Conservation (phyloP, 2,329 filamentous ascomycete species). For the Phialophora macrospora region DNA sequence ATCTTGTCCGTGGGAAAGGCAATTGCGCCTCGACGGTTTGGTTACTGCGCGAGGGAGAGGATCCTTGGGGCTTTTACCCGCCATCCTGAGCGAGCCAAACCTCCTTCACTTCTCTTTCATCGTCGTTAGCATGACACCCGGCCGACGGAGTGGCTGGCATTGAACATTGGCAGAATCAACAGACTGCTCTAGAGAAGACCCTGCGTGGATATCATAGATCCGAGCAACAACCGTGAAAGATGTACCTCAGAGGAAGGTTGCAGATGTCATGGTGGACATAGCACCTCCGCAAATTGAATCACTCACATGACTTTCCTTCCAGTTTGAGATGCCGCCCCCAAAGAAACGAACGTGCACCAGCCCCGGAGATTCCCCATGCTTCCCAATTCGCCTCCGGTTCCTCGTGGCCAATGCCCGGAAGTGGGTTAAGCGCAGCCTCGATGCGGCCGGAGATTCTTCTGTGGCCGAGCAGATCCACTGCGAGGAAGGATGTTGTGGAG, state of each 20-base stretch:
- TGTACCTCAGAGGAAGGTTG: not conserved
- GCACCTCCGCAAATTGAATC: not conserved
- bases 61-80: not conserved
- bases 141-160: not conserved
- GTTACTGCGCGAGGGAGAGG: not conserved
- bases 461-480: conserved; percentile 21
- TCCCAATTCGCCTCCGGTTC: not conserved
- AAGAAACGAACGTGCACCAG: not conserved
- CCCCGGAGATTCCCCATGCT: conserved; percentile 16
- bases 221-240: not conserved
- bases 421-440: not conserved
- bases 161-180: not conserved
- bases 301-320: not conserved
- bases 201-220: not conserved
- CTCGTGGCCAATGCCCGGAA: not conserved
- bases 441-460: conserved; percentile 27
- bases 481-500: conserved; percentile 8
- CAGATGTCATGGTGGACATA: not conserved
- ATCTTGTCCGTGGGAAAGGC: conserved; percentile 12
- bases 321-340: not conserved
- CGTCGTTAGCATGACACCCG: not conserved
- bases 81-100: not conserved
- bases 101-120: not conserved
- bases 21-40: conserved; percentile 10
- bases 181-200: not conserved